A percentile compares a stretch with the other conserved stretches of the same genome.
These are phyloP conservation scores for Candida ficus DNA, from an alignment of 805 yeast species.

Conservation along the genomic window DNA sequence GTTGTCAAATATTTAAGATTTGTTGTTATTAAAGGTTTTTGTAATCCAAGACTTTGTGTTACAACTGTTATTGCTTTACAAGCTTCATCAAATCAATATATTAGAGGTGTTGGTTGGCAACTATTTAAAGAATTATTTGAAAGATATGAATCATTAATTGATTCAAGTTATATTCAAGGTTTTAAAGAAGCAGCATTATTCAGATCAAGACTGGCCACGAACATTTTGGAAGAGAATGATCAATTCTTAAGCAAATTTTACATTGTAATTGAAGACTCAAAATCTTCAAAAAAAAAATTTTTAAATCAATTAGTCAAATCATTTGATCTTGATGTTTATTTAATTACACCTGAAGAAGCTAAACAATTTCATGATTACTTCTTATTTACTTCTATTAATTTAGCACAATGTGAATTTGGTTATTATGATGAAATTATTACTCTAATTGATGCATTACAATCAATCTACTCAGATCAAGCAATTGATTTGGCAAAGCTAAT, in stretches of 20 bases:
- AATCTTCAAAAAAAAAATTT: constrained; percentile 39
- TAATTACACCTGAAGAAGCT: constrained; percentile 13
- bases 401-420: constrained; percentile 34
- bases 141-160: constrained; percentile 69
- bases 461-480: constrained; percentile 8
- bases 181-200: constrained; percentile 48
- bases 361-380: constrained; percentile 24
- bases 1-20: constrained; percentile 53
- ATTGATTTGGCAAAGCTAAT: constrained; percentile 4
- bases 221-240: constrained; percentile 25
- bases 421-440: constrained; percentile 48
- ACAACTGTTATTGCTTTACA: constrained; percentile 69
- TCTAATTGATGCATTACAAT: constrained; percentile 39
- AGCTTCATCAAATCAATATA: constrained; percentile 39
- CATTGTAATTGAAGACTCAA: constrained; percentile 35
- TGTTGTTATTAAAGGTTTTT: constrained; percentile 60
- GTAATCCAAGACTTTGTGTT: constrained; percentile 66
- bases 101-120: constrained; percentile 43
- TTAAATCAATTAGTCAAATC: constrained; percentile 29
- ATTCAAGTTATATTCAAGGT: constrained; percentile 60
- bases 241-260: constrained; percentile 37
- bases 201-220: constrained; percentile 25
- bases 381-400: constrained; percentile 33
- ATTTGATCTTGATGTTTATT: constrained; percentile 24
- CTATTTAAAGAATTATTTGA: constrained; percentile 53